Conservation (phyloP, 306 rosid genomes). For the Cucurbita argyrosperma region DNA sequence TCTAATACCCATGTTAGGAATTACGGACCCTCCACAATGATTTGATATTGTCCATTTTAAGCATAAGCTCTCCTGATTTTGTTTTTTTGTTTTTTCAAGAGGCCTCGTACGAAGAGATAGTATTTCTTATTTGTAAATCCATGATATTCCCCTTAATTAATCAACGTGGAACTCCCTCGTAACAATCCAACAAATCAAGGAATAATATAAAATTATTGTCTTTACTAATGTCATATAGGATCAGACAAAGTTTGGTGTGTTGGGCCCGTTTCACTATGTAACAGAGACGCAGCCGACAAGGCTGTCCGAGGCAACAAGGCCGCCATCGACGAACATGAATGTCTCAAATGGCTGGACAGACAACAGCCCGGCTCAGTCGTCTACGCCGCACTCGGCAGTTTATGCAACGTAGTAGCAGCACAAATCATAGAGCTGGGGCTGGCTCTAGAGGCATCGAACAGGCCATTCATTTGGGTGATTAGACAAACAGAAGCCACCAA, state of each 20-base stretch:
- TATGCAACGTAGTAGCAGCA: background rate
- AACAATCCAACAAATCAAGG: no score
- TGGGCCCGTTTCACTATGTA: conserved; percentile 23
- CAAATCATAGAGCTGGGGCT: conserved; percentile 20
- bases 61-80: no score
- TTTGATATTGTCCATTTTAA: no score
- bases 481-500: background rate
- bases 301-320: conserved; percentile 35
- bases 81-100: no score
- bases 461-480: conserved; percentile 23
- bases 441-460: conserved; percentile 18
- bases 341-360: conserved; percentile 32
- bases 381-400: conserved; percentile 35
- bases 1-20: no score
- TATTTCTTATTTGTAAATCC: no score
- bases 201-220: no score
- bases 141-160: no score
- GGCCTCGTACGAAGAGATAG: no score
- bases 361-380: conserved; percentile 17
- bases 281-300: conserved; percentile 27
- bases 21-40: no score
- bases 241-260: conserved; percentile 36
- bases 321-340: conserved; percentile 13
- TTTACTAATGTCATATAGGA: no score
- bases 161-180: no score